A percentile compares a stretch with the other conserved stretches of the same genome.
Evolutionary conservation across 495 filamentous ascomycete genomes (phyloP).

Genomic region (Amphirosellinia nigrospora): DNA sequence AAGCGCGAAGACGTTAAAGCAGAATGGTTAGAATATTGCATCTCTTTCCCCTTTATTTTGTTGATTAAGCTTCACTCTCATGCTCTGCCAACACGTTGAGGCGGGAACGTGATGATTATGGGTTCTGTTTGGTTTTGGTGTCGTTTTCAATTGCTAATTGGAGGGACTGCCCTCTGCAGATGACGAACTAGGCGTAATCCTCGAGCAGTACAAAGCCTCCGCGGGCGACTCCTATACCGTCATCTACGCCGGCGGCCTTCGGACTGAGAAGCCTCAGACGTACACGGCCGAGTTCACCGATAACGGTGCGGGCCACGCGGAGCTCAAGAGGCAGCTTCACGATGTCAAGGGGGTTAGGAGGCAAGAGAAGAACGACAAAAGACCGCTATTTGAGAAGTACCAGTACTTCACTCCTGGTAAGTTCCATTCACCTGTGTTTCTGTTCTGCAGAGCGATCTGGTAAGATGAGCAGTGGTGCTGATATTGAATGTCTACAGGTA

Average conservation of each 20-base stretch:
- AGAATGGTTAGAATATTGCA: conserved; percentile 59
- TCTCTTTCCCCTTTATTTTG: neutral
- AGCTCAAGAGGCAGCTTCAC: conserved; percentile 53
- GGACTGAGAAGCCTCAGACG: conserved; percentile 43
- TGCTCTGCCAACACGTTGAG: neutral
- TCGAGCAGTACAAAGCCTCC: conserved; percentile 39
- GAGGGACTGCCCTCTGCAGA: conserved; percentile 36
- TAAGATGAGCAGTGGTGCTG: neutral
- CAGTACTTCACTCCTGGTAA: conserved; percentile 80
- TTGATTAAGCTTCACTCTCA: neutral
- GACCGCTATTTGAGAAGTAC: conserved; percentile 84
- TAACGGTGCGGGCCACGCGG: conserved; percentile 49
- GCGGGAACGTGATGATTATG: neutral
- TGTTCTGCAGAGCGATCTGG: neutral
- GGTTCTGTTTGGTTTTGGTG: neutral
- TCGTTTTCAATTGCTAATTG: conserved; percentile 22
- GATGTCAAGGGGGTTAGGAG: conserved; percentile 20
- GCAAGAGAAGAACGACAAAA: conserved; percentile 34
- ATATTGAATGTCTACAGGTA: conserved; percentile 51
- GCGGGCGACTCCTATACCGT: conserved; percentile 53
- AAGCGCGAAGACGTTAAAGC: conserved; percentile 61
- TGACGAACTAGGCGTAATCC: conserved; percentile 44
- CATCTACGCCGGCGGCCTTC: conserved; percentile 43
- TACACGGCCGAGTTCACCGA: conserved; percentile 55
- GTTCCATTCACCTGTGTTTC: neutral